A percentile compares a stretch with the other conserved stretches of the same genome.
Evolutionary conservation across 805 yeast species (phyloP).

Genomic region (Metschnikowia aberdeeniae): DNA sequence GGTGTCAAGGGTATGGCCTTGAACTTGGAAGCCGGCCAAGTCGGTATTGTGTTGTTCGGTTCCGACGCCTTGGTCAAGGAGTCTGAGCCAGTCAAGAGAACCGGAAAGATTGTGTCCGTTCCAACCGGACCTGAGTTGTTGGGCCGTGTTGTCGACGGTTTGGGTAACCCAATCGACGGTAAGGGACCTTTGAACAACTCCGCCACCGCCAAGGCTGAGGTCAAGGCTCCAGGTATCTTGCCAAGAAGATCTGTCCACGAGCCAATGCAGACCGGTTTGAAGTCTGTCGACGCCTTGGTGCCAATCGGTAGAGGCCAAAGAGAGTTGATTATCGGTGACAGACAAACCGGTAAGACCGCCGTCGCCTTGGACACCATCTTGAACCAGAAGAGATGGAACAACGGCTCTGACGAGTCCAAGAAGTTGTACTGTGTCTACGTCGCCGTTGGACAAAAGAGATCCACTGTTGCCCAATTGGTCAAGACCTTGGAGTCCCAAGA

Average conservation of each 20-base stretch:
- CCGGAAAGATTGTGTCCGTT: conserved; percentile 98
- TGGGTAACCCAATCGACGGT: conserved; percentile 99
- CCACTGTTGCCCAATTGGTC: conserved; percentile 98
- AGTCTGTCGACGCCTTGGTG: conserved; percentile 97
- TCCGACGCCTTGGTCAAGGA: conserved; percentile 97
- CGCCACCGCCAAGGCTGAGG: conserved; percentile 90
- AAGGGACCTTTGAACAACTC: conserved; percentile 94
- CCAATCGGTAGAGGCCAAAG: conserved; percentile 99
- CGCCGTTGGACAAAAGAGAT: conserved; percentile 99
- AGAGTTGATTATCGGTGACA: conserved; percentile 99
- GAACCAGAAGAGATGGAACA: conserved; percentile 99
- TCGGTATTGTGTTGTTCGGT: conserved; percentile 99
- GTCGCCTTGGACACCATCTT: conserved; percentile 97
- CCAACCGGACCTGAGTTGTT: conserved; percentile 97
- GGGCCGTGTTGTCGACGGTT: conserved; percentile 99
- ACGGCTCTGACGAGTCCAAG: conserved; percentile 91
- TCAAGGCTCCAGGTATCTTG: conserved; percentile 99
- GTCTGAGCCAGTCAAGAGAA: conserved; percentile 99
- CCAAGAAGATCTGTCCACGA: conserved; percentile 98
- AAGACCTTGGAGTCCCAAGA: conserved; percentile 98
- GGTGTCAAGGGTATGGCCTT: conserved; percentile 99
- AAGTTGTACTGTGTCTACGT: conserved; percentile 99
- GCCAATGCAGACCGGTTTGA: conserved; percentile 99
- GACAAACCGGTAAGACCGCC: conserved; percentile 99
- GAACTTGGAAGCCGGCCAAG: conserved; percentile 99